Evolutionary conservation across 2,329 filamentous ascomycete genomes (phyloP), one percentile per base, ranked within the genome.

Genomic region (Neopestalotiopsis sp.): DNA sequence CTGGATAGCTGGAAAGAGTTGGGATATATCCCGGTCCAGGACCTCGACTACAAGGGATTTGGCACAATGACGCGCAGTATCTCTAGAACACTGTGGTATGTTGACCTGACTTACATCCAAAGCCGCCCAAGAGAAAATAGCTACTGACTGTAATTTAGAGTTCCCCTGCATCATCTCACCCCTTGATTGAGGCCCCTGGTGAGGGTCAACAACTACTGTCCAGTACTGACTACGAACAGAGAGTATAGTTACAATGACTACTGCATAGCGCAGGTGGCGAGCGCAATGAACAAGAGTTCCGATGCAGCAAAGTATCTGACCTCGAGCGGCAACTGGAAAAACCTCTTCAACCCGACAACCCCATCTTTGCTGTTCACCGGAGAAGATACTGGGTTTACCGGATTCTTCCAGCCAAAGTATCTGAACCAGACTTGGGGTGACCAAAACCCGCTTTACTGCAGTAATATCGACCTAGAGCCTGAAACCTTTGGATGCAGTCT

Each of bases 201-300:
- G 20, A 6, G 9, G 10, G 49, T 56, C 17, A 56, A n/a, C 10
- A 7, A 56, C 20, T 17, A 56, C 24, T 28, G 7, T 20, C 5
- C 57, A 38, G n/a, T 62, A 28, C 38, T 65, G 32, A 65, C 38
- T 49, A 13, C 1, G 1, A 66, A 10, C 20, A 66, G 64, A 17
- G 92, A 94, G 77, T 95, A 95, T 76, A 88, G 90, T 6, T 94
- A 94, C 78, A 89, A 94, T 71, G 92, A 94, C 79, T 95, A 89
- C 74, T 89, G 88, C 71, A 90, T 93, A 67, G 84, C 89, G 0
- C 83, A 89, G 61, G 87, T 94, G 68, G 91, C 91, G 0, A 83
- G 84, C 10, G 83, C 80, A 0, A 76, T 92, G 52, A 88, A 87
- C 1, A 83, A 87, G 13, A 81, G 82, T 2, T 79, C 76, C 0